phyloP scores from a whole-genome alignment of 2,329 filamentous ascomycete genomes.

The Paraconiothyrium brasiliense region DNA sequence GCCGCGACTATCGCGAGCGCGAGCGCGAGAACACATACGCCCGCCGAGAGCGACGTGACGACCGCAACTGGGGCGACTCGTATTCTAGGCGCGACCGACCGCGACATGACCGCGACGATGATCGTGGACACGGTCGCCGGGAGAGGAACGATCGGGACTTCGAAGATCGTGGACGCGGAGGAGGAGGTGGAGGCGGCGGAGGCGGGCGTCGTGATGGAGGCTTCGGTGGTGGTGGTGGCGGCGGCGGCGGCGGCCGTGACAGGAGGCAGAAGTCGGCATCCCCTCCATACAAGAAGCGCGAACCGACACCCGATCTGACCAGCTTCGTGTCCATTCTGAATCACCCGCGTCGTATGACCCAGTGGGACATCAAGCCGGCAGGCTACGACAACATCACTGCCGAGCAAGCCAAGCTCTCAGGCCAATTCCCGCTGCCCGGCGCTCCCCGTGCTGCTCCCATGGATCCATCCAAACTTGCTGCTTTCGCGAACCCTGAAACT shows the following conservation, averaged over 20 bases:
- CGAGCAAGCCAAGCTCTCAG: conserved; percentile 96
- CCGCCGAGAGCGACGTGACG: conserved; percentile 64
- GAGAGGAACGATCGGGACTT: conserved; percentile 58
- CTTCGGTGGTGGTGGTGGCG: conserved; percentile 38
- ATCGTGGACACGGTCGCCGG: conserved; percentile 43
- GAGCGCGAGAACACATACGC: conserved; percentile 94
- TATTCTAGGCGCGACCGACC: conserved; percentile 48
- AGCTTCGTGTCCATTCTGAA: conserved; percentile 83
- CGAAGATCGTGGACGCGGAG: conserved; percentile 59
- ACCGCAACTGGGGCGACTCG: conserved; percentile 70
- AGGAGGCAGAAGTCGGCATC: conserved; percentile 80
- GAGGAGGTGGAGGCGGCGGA: conserved; percentile 39
- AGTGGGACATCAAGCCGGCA: conserved; percentile 99
- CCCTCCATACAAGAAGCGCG: conserved; percentile 82
- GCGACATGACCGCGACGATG: conserved; percentile 45
- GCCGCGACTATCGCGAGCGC: conserved; percentile 88
- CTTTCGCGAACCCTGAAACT: conserved; percentile 91
- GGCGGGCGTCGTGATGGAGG: conserved; percentile 35
- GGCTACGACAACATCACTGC: conserved; percentile 98
- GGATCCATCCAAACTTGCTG: conserved; percentile 92
- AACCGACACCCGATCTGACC: conserved; percentile 94
- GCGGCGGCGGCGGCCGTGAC: conserved; percentile 53
- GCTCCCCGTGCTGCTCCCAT: conserved; percentile 94
- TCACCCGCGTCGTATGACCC: conserved; percentile 90
- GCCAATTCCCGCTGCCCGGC: conserved; percentile 98